Base-by-base conservation (phyloP, 2,329 filamentous ascomycete genomes). In the Curvularia sp. region DNA sequence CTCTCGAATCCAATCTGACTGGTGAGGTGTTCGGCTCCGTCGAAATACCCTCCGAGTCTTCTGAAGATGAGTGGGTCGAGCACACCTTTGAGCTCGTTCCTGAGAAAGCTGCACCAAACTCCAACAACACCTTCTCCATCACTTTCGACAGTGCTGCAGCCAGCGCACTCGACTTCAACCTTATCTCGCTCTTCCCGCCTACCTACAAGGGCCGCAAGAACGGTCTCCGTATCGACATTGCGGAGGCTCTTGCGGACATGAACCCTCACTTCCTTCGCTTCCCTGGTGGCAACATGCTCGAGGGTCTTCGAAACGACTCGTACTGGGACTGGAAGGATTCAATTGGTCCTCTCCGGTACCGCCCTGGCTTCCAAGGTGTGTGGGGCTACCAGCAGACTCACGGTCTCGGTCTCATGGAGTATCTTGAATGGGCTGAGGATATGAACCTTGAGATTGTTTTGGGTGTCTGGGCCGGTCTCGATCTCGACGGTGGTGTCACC, bases 151-250 rank as follows among this genome's bases (percentile, higher is more conserved):
- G 60, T 51, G 63, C 63, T 8, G 55, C 65, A 51, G 52, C 58
- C 26, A 70, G 66, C n/a, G 66, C 65, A 18, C 63, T 76, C 1
- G 72, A 75, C 53, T 84, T 86, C 71, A 81, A 82, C 58, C 70
- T 85, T 18, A 81, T 85, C 59, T 82, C 80, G 49, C 69, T 85
- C 38, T 85, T 85, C 71, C 82, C 82, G 1, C 82, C 83, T 4
- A 85, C 83, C 0, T 85, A 82, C 78, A 84, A 84, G 51, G 68
- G 79, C 59, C 77, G 83, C 18, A 77, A 78, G 52, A 85, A 85
- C 64, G 83, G 83, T 18, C 70, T 84, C 42, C 77, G 83, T 8
- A 72, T 78, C 35, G 83, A 85, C 55, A 73, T 85, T 44, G 82
- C 81, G 48, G 76, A 85, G 59, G 78, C 79, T 15, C 73, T 82